phyloP scores from a whole-genome alignment of 2,329 filamentous ascomycete species.

The Chaetomiaceae sp. region DNA sequence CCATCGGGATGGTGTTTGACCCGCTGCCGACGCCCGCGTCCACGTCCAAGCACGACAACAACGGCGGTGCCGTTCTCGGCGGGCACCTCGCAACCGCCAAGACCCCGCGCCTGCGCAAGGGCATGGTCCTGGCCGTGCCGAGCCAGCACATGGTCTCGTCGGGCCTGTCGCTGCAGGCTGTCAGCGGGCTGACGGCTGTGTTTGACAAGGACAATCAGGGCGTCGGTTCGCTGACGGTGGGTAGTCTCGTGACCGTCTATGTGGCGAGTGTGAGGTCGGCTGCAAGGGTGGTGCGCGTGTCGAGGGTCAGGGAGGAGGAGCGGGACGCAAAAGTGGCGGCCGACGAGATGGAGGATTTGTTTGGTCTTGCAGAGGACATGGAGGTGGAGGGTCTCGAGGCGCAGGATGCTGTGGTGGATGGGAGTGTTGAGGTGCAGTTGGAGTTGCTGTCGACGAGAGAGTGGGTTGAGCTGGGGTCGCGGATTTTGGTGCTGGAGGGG shows the following conservation, averaged over 20 bases:
- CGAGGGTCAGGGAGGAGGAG: constrained; percentile 21
- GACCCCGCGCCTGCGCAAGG: constrained; percentile 58
- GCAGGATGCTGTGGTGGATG: constrained; percentile 24
- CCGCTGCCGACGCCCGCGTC: constrained; percentile 24
- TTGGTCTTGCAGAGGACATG: constrained; percentile 49
- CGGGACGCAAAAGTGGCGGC: constrained; percentile 28
- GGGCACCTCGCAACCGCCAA: constrained; percentile 28
- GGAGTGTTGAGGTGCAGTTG: constrained; percentile 55
- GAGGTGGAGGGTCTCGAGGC: constrained; percentile 33
- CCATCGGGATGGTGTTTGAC: constrained; percentile 71
- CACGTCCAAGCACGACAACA: constrained; percentile 25
- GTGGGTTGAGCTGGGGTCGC: constrained; percentile 68
- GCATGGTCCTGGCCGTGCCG: constrained; percentile 73
- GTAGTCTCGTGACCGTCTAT: constrained; percentile 75
- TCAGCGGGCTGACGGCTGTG: constrained; percentile 65
- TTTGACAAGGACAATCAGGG: constrained; percentile 57
- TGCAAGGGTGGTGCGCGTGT: constrained; percentile 65
- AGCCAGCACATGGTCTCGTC: constrained; percentile 55
- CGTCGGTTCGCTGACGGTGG: constrained; percentile 58
- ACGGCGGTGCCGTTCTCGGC: constrained; percentile 22
- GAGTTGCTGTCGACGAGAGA: constrained; percentile 66
- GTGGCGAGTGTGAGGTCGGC: constrained; percentile 80
- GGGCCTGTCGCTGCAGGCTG: constrained; percentile 56
- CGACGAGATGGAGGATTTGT: constrained; percentile 52
- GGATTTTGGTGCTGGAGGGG: constrained; percentile 67